phyloP scores from a whole-genome alignment of 2,329 filamentous ascomycete genomes.

The Colletotrichum orbiculare region DNA sequence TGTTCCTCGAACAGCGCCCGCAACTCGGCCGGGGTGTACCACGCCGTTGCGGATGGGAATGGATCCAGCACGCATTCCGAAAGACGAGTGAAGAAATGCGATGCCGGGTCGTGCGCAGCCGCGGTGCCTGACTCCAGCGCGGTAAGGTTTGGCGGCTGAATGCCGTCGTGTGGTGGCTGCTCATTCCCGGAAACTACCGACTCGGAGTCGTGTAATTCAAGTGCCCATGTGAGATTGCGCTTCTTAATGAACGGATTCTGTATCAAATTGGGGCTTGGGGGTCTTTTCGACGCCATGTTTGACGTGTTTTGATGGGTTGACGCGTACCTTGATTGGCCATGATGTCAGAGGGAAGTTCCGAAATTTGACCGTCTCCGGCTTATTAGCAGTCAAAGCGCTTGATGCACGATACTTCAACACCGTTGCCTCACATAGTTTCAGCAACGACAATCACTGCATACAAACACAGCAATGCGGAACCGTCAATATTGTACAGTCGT shows the following conservation, averaged over 20 bases:
- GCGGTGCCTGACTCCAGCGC: constrained; percentile 54
- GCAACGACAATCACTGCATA: background rate
- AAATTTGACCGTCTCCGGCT: background rate
- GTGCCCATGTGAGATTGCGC: constrained; percentile 56
- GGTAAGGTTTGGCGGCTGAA: constrained; percentile 35
- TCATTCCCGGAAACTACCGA: background rate
- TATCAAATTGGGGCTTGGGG: constrained; percentile 49
- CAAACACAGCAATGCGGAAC: too few species aligned
- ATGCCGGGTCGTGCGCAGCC: constrained; percentile 52
- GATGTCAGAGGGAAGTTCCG: background rate
- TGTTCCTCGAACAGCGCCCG: constrained; percentile 50
- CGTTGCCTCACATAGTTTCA: background rate
- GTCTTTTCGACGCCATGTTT: constrained; percentile 45
- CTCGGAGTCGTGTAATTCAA: constrained; percentile 41
- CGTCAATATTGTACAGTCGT: too few species aligned
- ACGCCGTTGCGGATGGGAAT: constrained; percentile 41
- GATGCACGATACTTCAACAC: background rate
- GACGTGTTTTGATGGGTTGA: too few species aligned
- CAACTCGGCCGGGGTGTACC: constrained; percentile 47
- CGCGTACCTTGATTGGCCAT: background rate
- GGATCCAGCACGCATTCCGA: constrained; percentile 40
- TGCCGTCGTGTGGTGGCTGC: background rate
- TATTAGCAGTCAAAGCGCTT: background rate
- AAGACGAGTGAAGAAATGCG: constrained; percentile 51
- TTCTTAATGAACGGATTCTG: constrained; percentile 60